Evolutionary conservation across 2,329 filamentous ascomycete species (phyloP), one percentile per base, ranked within the genome.

Genomic region (Penicillium nordicum): DNA sequence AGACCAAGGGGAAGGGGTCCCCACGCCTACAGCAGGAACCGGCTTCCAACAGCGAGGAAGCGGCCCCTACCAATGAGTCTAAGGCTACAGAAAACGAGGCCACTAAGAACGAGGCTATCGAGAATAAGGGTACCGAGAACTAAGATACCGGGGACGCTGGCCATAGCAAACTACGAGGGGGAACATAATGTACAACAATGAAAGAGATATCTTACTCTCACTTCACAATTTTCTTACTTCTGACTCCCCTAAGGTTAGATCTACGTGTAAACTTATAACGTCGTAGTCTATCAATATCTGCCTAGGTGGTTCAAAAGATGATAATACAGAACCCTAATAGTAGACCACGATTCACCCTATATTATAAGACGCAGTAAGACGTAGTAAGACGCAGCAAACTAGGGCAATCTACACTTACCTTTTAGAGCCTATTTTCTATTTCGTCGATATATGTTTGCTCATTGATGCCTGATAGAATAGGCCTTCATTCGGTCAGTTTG

Each of bases 81-180:
- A n/a, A n/a, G n/a, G n/a, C n/a, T n/a, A n/a, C n/a, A n/a, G n/a
- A n/a, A n/a, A n/a, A n/a, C 3, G 21, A 9, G 9, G 34, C 4
- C n/a, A n/a, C n/a, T n/a, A n/a, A n/a, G n/a, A n/a, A n/a, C n/a
- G n/a, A n/a, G n/a, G n/a, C n/a, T 0, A 18, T 4, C 9, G n/a
- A n/a, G 23, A 0, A 42, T n/a, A 11, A 29, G 1, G n/a, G n/a
- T n/a, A 4, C 6, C 7, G n/a, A 45, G n/a, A 10, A 21, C n/a
- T 32, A 23, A 25, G 38, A 4, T 29, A 1, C 29, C 29, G 9
- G 29, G n/a, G 9, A 29, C 29, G 11, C 9, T 29, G 29, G 29
- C 9, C 29, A 29, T 9, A 29, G 29, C 29, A 2, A 2, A 3
- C 1, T 1, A 3, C 8, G 23, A 3, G 3, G n/a, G 4, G 0